A percentile compares a stretch with the other conserved stretches of the same genome.
Conservation (phyloP, 768 basidiomycete species). For the Lactifluus echinatus region DNA sequence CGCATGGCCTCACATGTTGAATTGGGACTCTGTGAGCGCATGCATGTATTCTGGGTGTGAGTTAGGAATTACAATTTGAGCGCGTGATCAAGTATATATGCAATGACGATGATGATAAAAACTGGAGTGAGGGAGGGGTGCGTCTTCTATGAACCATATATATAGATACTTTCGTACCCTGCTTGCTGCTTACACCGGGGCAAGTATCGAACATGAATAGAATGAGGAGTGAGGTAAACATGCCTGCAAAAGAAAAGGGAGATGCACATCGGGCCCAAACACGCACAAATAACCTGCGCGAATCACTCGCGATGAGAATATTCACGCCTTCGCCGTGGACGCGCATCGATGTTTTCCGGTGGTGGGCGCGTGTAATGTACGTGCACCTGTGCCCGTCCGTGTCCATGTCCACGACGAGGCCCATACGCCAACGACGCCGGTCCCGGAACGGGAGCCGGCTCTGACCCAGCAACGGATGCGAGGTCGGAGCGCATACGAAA, state of each 20-base stretch:
- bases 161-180: too few species aligned
- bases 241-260: neutral
- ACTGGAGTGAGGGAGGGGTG: too few species aligned
- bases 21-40: too few species aligned
- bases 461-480: neutral
- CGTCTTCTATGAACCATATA: too few species aligned
- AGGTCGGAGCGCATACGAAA: conserved; percentile 39
- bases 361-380: neutral
- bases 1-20: too few species aligned
- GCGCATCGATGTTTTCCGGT: neutral
- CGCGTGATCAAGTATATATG: too few species aligned
- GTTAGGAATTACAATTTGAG: too few species aligned
- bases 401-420: neutral
- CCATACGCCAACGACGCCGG: neutral
- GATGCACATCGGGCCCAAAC: too few species aligned
- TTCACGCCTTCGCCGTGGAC: neutral
- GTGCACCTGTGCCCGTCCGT: neutral
- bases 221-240: neutral
- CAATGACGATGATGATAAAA: too few species aligned
- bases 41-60: too few species aligned
- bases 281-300: too few species aligned
- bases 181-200: neutral
- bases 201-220: neutral
- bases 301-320: neutral
- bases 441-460: neutral